Evolutionary conservation across 192 early-diverging fungal genomes (phyloP), one percentile per base, ranked within the genome.

Genomic region (Entophlyctis luteolus): DNA sequence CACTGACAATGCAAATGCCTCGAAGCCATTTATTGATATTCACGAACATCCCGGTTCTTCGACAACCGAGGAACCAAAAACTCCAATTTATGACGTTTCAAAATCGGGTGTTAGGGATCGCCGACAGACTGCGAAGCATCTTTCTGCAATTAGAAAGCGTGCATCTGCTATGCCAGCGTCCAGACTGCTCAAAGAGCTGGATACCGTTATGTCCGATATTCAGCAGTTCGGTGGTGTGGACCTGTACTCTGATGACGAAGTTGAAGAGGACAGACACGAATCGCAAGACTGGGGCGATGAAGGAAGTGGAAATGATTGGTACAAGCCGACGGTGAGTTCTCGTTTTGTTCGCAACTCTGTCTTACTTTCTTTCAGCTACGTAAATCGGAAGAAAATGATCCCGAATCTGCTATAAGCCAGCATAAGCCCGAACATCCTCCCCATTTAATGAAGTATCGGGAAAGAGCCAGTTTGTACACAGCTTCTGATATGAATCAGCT

Each of bases 391-490:
- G 39, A 42, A 42, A 42, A 12, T 42, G 39, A 42, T 42, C 39
- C 39, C 8, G 39, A 42, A n/a, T 42, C n/a, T 8, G n/a, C 39
- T 42, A 42, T n/a, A 8, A 8, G n/a, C 8, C 10, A 12, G 8
- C 10, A n/a, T 42, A 42, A 42, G n/a, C 8, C 8, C 6, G 34
- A 0, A 8, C 63, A 66, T 66, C 63, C 63, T 28, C 49, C 50
- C 6, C 63, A 66, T 34, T 55, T 66, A 22, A 52, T 66, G 10
- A 18, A 32, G 16, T 48, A 66, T 18, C 35, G 52, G 2, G 52
- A 66, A 25, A 48, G 63, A 4, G 3, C 33, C 12, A 66, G 63
- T 37, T 37, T 66, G 50, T 66, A 66, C 52, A 66, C 63, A 18
- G 48, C 46, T 22, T 23, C 60, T 2, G 25, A 62, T 12, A 18